These are phyloP conservation scores for Tolypocladium ovalisporum DNA, from an alignment of 2,329 filamentous ascomycete genomes.

Conservation along the genomic window DNA sequence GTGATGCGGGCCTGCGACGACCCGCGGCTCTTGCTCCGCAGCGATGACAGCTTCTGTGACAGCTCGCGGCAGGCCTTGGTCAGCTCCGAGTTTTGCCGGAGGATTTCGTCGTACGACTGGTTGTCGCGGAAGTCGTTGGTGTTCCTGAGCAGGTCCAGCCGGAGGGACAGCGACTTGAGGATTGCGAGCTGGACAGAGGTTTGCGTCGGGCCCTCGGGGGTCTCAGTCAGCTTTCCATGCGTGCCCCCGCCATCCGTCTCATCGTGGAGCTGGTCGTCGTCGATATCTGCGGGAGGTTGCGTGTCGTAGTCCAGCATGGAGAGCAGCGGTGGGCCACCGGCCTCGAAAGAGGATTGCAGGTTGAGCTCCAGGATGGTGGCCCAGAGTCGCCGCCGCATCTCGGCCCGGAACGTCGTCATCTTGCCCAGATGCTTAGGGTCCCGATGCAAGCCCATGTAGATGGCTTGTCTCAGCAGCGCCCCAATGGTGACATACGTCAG, in stretches of 20 bases:
- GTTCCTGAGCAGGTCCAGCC: conserved; percentile 31
- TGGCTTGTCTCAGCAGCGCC: conserved; percentile 38
- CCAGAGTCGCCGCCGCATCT: conserved; percentile 47
- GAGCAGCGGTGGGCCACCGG: conserved; percentile 38
- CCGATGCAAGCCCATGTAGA: conserved; percentile 48
- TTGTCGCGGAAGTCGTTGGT: conserved; percentile 34
- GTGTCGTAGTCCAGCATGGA: conserved; percentile 38
- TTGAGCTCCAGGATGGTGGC: conserved; percentile 43
- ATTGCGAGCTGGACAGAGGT: conserved; percentile 39
- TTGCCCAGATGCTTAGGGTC: conserved; percentile 39
- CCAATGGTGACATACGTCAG: conserved; percentile 42
- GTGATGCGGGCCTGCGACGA: conserved; percentile 10
- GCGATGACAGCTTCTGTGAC: conserved; percentile 19
- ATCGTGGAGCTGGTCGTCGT: conserved; percentile 39
- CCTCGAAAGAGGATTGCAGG: conserved; percentile 38
- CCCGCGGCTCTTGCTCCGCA: conserved; percentile 18
- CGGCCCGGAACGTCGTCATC: conserved; percentile 35
- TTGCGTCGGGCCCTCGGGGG: conserved; percentile 22
- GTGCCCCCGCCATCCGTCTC: conserved; percentile 14
- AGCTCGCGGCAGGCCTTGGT: conserved; percentile 24
- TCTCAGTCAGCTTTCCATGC: conserved; percentile 3
- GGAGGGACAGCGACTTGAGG: conserved; percentile 28
- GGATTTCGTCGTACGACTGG: conserved; percentile 34
- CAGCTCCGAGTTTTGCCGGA: conserved; percentile 34
- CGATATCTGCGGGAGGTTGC: conserved; percentile 34